These are phyloP conservation scores for Rhynchospora tenuis DNA, from an alignment of 176 grass and related monocot species.

Conservation along the genomic window DNA sequence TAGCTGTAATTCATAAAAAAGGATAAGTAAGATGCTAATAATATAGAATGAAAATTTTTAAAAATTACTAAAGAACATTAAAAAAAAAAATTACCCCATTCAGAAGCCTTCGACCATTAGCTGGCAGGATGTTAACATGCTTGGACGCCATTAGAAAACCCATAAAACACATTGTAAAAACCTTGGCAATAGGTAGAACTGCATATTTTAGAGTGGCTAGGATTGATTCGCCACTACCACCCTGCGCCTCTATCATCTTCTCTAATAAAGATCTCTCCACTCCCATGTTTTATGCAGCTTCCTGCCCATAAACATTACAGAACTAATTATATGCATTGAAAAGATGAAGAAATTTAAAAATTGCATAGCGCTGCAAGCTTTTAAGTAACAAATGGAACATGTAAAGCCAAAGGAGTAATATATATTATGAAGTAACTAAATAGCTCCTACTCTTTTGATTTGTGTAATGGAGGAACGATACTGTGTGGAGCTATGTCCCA, in stretches of 20 bases:
- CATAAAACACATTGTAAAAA: constrained; percentile 98
- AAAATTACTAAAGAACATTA: constrained; percentile 13
- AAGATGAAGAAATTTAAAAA: not conserved
- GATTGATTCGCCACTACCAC: constrained; percentile 53
- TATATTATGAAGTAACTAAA: not conserved
- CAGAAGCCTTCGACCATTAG: constrained; percentile 86
- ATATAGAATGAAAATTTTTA: not conserved
- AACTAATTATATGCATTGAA: not conserved
- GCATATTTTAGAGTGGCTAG: constrained; percentile 72
- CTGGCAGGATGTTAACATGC: constrained; percentile 83
- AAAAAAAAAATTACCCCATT: constrained; percentile 63
- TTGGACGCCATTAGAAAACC: constrained; percentile 97
- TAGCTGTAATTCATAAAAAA: constrained; percentile 54
- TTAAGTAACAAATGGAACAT: not conserved
- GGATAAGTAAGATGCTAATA: constrained; percentile 8
- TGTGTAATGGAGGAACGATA: not conserved
- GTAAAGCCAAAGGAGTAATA: not conserved
- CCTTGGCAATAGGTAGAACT: constrained; percentile 87
- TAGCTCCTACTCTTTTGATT: not conserved
- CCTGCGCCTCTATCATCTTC: constrained; percentile 48
- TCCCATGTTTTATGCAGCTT: constrained; percentile 18
- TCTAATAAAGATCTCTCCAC: constrained; percentile 72
- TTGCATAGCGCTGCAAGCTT: not conserved
- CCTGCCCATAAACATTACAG: not conserved
- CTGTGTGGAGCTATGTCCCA: not conserved